Evolutionary conservation across 306 rosid species (phyloP), one percentile per base, ranked within the genome.

Genomic region (Quercus cerris): DNA sequence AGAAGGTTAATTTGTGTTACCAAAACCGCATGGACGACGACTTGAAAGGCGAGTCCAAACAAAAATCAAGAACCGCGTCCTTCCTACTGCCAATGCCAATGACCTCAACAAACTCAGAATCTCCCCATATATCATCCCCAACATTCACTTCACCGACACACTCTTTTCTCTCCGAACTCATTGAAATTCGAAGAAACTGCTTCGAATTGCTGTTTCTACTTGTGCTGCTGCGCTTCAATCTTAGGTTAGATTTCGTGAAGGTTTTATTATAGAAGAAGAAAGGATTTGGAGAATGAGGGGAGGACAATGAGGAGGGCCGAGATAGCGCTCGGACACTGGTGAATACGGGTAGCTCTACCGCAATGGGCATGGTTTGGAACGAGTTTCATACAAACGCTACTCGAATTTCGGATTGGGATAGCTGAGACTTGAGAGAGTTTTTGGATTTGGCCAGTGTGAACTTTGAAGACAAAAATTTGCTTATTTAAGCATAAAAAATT

Each of bases 71-170:
- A 55, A 91, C 87, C 28, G 94, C 94, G 31, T 94, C 97, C 86
- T 87, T 94, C 77, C 99, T 86, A 81, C 95, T 85, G n/a, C 99
- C 99, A 83, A 91, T 90, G 78, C 86, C 91, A 63, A 94, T 80
- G 41, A 94, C 97, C 38, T 94, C 97, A 69, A 94, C 88, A 49
- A 80, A 49, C 67, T 87, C 92, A 38, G 81, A 72, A 55, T 89
- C 88, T 10, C 78, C 72, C 89, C 89, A 85, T 67, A 83, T 81
- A 75, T 74, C 83, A 27, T 59, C 87, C 10, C 58, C 87, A 10
- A 51, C 71, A 64, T 84, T 33, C 66, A 62, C 79, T 57, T 75
- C 87, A 70, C 41, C 56, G 13, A 56, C 56, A 3, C 77, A 78
- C 62, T 28, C 71, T 54, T 67, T 49, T 10, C 1, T 80, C 57